Conservation (phyloP, 2,329 filamentous ascomycete species). For the Akanthomyces muscarius region DNA sequence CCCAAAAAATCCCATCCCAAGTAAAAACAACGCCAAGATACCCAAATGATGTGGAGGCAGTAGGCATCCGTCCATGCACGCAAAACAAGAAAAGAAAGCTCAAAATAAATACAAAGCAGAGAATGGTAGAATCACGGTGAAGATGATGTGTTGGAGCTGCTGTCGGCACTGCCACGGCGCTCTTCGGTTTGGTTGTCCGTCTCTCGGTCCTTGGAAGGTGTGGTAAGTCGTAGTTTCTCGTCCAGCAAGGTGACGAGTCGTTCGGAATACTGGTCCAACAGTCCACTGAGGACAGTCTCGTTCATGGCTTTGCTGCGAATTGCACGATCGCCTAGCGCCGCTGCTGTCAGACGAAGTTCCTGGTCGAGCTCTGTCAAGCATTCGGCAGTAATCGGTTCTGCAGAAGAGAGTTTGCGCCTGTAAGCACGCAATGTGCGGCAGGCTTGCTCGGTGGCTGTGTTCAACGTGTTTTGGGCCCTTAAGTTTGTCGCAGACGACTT, state of each 20-base stretch:
- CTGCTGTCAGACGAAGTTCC: conserved; percentile 59
- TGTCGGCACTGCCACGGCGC: conserved; percentile 32
- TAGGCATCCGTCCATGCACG: neutral
- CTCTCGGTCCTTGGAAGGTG: conserved; percentile 31
- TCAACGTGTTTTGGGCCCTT: conserved; percentile 52
- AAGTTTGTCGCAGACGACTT: conserved; percentile 46
- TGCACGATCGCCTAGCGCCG: conserved; percentile 55
- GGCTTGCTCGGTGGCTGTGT: conserved; percentile 61
- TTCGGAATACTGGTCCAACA: conserved; percentile 73
- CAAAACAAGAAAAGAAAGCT: conserved; percentile 9
- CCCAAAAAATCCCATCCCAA: neutral
- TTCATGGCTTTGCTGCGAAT: conserved; percentile 52
- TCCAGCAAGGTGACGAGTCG: conserved; percentile 67
- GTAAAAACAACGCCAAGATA: neutral
- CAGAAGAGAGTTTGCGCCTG: conserved; percentile 57
- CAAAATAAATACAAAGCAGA: conserved; percentile 21
- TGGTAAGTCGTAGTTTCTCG: conserved; percentile 58
- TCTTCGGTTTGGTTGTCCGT: conserved; percentile 29
- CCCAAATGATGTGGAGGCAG: neutral
- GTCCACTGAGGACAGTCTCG: conserved; percentile 56
- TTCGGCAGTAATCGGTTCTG: conserved; percentile 54
- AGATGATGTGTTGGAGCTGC: conserved; percentile 31
- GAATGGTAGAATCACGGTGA: conserved; percentile 26
- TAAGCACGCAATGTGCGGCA: conserved; percentile 60
- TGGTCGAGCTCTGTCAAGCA: conserved; percentile 60